Conservation (phyloP, 2,329 filamentous ascomycete genomes). For the Paraphaeosphaeria sporulosa region DNA sequence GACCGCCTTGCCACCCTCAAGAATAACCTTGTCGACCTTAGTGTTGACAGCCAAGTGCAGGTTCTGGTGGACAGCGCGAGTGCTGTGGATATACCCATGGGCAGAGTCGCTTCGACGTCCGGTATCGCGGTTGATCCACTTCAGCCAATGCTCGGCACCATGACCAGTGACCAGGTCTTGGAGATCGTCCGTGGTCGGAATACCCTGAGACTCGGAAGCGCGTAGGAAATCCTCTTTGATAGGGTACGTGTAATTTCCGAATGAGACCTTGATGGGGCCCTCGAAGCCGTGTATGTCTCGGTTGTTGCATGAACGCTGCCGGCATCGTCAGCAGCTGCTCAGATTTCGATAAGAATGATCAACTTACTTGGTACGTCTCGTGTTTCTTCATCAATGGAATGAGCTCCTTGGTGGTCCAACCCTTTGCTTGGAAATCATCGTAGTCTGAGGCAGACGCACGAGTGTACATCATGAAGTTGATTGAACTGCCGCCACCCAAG, state of each 20-base stretch:
- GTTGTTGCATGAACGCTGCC: conserved; percentile 53
- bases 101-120: conserved; percentile 79
- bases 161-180: conserved; percentile 73
- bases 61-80: conserved; percentile 73
- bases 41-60: conserved; percentile 77
- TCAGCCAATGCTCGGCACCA: conserved; percentile 83
- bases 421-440: conserved; percentile 80
- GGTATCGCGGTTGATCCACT: conserved; percentile 79
- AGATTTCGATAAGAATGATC: neutral
- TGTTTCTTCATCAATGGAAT: conserved; percentile 81
- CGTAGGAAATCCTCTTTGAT: conserved; percentile 83
- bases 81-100: conserved; percentile 80
- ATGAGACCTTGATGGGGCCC: conserved; percentile 83
- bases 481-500: conserved; percentile 74
- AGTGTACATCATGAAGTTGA: conserved; percentile 85
- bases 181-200: conserved; percentile 77
- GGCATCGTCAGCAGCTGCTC: neutral
- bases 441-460: conserved; percentile 76
- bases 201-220: conserved; percentile 75
- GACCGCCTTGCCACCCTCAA: conserved; percentile 75
- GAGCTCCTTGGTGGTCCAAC: conserved; percentile 80
- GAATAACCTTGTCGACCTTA: conserved; percentile 78
- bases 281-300: conserved; percentile 77
- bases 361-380: conserved; percentile 71
- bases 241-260: conserved; percentile 80